These are phyloP conservation scores for Fonsecaea monophora DNA, from an alignment of 2,329 filamentous ascomycete species.

Conservation along the genomic window DNA sequence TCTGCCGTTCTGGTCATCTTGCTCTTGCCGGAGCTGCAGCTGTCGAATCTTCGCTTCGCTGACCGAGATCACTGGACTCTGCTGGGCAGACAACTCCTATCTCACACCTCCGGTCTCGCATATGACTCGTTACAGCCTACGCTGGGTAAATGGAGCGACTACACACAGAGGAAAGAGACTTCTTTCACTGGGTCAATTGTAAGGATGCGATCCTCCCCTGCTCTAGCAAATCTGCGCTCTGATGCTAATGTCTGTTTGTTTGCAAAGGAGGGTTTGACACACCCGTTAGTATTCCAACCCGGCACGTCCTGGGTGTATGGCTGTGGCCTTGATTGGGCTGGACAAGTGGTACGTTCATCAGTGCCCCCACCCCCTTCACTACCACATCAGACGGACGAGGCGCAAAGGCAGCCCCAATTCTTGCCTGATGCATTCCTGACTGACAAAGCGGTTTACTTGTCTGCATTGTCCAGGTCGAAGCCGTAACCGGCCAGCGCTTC, in stretches of 20 bases:
- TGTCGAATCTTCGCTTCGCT: neutral
- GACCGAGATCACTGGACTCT: too few species aligned
- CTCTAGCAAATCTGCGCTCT: too few species aligned
- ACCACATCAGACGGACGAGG: too few species aligned
- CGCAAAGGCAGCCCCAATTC: too few species aligned
- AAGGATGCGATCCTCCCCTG: too few species aligned
- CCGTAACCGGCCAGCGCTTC: neutral
- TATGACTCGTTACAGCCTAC: neutral
- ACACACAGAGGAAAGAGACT: neutral
- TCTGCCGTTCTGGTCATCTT: too few species aligned
- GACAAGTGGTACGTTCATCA: neutral
- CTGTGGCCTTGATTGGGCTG: neutral
- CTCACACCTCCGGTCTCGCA: neutral
- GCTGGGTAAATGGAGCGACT: neutral
- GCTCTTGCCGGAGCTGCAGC: neutral
- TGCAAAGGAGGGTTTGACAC: neutral
- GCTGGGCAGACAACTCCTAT: neutral
- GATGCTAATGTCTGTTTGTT: too few species aligned
- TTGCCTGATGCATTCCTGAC: too few species aligned
- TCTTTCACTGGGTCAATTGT: neutral
- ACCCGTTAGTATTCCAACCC: neutral
- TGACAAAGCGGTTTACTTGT: too few species aligned
- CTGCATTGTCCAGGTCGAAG: too few species aligned
- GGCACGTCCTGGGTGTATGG: slow-evolving; percentile 3
- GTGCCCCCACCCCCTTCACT: too few species aligned